Evolutionary conservation across 345 rosid genomes (phyloP).

Genomic region (Melastoma malabathricum): DNA sequence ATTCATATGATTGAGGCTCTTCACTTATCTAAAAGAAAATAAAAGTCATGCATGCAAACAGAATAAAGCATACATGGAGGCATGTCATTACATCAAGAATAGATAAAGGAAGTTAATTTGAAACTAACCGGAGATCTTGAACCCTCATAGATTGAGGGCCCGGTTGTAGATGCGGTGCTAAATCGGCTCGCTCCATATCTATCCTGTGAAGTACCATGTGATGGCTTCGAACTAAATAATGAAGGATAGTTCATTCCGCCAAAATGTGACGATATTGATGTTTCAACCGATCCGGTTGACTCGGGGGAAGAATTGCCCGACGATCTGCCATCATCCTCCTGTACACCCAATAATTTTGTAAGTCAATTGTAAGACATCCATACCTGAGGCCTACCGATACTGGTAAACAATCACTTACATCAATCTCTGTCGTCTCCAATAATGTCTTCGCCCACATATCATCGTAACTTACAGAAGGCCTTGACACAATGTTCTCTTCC

Average conservation of each 20-base stretch:
- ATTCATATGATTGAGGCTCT: constrained; percentile 81
- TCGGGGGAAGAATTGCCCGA: constrained; percentile 94
- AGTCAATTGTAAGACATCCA: no score
- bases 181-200: constrained; percentile 43
- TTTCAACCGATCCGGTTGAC: constrained; percentile 89
- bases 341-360: constrained; percentile 6
- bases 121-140: constrained; percentile 55
- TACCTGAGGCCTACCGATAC: neutral
- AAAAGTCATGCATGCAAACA: constrained; percentile 5
- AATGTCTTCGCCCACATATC: constrained; percentile 99
- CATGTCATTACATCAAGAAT: neutral
- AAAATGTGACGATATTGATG: constrained; percentile 94
- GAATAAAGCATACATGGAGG: constrained; percentile 4
- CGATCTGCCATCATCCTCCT: constrained; percentile 94
- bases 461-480: constrained; percentile 92
- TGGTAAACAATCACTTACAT: constrained; percentile 22
- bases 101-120: neutral
- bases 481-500: constrained; percentile 71
- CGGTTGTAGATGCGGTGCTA: constrained; percentile 13
- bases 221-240: constrained; percentile 77
- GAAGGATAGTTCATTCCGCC: constrained; percentile 99
- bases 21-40: constrained; percentile 50
- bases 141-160: constrained; percentile 48
- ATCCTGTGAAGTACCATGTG: constrained; percentile 53
- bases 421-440: constrained; percentile 71